phyloP scores from a whole-genome alignment of 768 basidiomycete species.

The Amanita phalloides region DNA sequence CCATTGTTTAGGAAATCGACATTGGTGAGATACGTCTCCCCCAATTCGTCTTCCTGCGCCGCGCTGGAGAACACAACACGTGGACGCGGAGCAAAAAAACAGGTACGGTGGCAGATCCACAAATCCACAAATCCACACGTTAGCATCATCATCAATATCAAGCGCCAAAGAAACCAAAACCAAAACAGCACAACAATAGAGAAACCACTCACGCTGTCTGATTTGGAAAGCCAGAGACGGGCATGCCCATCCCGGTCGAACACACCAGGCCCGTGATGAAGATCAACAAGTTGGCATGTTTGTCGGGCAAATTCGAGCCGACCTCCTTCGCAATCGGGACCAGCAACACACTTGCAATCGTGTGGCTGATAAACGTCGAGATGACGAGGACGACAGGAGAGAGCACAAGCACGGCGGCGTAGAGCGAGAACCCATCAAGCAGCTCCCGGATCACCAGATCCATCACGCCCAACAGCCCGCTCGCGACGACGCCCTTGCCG shows the following conservation, averaged over 20 bases:
- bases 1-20: constrained; percentile 91
- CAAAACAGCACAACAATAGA: constrained; percentile 8
- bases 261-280: constrained; percentile 91
- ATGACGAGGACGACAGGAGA: constrained; percentile 67
- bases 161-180: neutral
- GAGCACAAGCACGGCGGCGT: constrained; percentile 61
- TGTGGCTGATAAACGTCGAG: constrained; percentile 96
- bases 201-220: constrained; percentile 75
- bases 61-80: constrained; percentile 34
- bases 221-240: constrained; percentile 98
- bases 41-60: constrained; percentile 91
- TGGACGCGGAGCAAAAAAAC: neutral
- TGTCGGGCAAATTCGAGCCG: constrained; percentile 60
- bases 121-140: neutral
- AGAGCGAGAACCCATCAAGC: constrained; percentile 53
- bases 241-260: constrained; percentile 96
- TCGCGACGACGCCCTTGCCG: constrained; percentile 85
- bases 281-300: constrained; percentile 75
- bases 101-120: neutral
- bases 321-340: constrained; percentile 93
- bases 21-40: constrained; percentile 76
- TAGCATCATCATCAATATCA: neutral
- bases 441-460: constrained; percentile 48
- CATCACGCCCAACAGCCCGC: constrained; percentile 77
- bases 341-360: constrained; percentile 92